Evolutionary conservation across 805 yeast genomes (phyloP).

Genomic region (Sporopachydermia quercuum): DNA sequence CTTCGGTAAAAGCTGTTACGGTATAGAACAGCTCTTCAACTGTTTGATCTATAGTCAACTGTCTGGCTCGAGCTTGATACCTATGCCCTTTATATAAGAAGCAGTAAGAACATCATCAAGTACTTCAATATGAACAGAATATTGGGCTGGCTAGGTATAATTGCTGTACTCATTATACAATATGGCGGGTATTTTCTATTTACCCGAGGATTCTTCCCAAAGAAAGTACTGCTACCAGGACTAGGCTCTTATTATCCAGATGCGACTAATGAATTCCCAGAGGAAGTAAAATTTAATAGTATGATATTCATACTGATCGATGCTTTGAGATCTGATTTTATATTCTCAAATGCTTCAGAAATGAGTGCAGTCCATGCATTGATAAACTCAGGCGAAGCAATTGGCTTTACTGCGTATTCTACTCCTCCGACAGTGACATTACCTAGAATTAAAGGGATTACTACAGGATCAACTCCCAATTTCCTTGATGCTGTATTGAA

Average conservation of each 20-base stretch:
- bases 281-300: conserved; percentile 35
- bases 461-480: conserved; percentile 90
- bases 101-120: no score
- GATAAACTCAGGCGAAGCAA: conserved; percentile 49
- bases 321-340: conserved; percentile 81
- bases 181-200: conserved; percentile 45
- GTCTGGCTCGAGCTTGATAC: no score
- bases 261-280: conserved; percentile 10
- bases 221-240: conserved; percentile 67
- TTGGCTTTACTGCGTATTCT: conserved; percentile 84
- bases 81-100: no score
- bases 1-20: no score
- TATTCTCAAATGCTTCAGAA: conserved; percentile 48
- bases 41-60: no score
- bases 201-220: conserved; percentile 80
- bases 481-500: conserved; percentile 89
- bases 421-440: conserved; percentile 95
- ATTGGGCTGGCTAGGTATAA: not conserved
- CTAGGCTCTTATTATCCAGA: conserved; percentile 19
- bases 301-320: conserved; percentile 79
- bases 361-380: conserved; percentile 55
- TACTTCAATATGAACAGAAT: no score
- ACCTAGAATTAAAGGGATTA: conserved; percentile 83
- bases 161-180: conserved; percentile 21
- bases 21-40: no score